These are phyloP conservation scores for Lagenidium sp. DNA, from an alignment of 352 stramenopile species.

Conservation along the genomic window DNA sequence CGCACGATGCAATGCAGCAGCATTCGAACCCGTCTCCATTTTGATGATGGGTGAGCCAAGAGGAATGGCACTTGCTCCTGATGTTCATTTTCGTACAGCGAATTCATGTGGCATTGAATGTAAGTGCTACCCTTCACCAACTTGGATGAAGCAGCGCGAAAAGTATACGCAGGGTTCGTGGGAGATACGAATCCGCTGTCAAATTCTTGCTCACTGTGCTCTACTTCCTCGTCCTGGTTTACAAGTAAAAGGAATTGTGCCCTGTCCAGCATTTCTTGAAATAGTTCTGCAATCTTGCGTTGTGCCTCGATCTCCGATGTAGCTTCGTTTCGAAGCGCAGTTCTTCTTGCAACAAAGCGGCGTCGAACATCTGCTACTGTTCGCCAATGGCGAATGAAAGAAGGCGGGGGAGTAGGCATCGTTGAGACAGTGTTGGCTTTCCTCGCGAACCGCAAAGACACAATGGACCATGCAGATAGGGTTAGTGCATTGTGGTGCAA, in stretches of 20 bases:
- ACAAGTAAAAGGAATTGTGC: constrained; percentile 9
- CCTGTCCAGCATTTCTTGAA: constrained; percentile 4
- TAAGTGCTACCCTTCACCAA: constrained; percentile 7
- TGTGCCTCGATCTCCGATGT: not conserved
- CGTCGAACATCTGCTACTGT: constrained; percentile 36
- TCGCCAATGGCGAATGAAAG: constrained; percentile 32
- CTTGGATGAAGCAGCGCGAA: constrained; percentile 3
- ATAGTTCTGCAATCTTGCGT: not conserved
- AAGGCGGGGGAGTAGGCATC: constrained; percentile 1
- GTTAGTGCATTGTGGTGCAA: constrained; percentile 67
- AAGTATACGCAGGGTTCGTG: constrained; percentile 9
- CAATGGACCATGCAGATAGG: no score
- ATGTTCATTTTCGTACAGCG: constrained; percentile 4
- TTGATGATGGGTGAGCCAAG: constrained; percentile 3
- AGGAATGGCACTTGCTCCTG: constrained; percentile 14
- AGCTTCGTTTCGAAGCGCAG: constrained; percentile 9
- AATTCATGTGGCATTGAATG: constrained; percentile 7
- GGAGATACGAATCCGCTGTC: constrained; percentile 15
- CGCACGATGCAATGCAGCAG: constrained; percentile 8
- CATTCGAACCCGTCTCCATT: constrained; percentile 12
- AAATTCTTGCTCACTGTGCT: constrained; percentile 10
- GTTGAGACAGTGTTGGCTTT: no score
- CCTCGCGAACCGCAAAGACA: no score
- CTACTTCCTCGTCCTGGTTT: constrained; percentile 9
- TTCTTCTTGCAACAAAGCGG: constrained; percentile 14